Conservation (phyloP, 2,329 filamentous ascomycete genomes). For the Epichloe sibirici region DNA sequence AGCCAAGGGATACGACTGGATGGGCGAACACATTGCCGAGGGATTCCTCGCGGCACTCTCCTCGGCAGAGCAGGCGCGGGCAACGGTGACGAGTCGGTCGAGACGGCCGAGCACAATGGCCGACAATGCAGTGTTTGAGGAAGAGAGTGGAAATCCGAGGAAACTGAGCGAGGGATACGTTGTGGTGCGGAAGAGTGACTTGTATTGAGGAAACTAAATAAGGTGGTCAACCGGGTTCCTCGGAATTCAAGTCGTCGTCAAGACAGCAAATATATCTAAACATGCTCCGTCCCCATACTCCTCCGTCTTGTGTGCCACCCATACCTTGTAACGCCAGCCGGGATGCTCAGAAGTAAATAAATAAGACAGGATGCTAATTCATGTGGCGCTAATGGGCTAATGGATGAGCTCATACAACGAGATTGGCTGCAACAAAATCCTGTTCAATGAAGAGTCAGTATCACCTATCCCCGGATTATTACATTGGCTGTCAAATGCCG, state of each 20-base stretch:
- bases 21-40: constrained; percentile 45
- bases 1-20: constrained; percentile 45
- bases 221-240: neutral
- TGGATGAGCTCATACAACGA: constrained; percentile 25
- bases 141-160: constrained; percentile 35
- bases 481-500: neutral
- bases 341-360: neutral
- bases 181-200: constrained; percentile 38
- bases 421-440: constrained; percentile 45
- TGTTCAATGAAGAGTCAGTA: constrained; percentile 12
- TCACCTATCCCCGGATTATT: neutral
- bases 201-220: constrained; percentile 26
- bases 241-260: neutral
- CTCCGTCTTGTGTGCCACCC: neutral
- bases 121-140: constrained; percentile 29
- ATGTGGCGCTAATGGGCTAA: constrained; percentile 5
- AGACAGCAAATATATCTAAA: neutral
- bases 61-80: neutral
- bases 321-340: neutral
- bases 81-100: neutral
- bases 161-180: constrained; percentile 40
- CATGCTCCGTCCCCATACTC: neutral
- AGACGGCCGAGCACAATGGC: constrained; percentile 19
- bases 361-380: neutral
- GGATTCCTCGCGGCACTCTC: constrained; percentile 25